These are phyloP conservation scores for Adansonia madagascariensis DNA, from an alignment of 441 rosid species.

Conservation along the genomic window DNA sequence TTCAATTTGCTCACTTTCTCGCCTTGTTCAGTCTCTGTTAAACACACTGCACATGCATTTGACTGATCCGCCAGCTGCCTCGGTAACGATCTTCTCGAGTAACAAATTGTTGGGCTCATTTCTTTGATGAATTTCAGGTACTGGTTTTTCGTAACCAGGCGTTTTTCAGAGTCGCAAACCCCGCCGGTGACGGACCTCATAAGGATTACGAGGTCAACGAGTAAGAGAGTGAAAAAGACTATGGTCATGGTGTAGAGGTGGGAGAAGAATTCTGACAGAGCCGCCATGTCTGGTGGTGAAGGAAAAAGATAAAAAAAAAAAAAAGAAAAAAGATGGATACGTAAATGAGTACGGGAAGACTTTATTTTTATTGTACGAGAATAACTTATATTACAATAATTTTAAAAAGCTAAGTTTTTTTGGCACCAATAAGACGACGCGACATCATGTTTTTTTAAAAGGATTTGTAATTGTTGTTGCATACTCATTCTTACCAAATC, in stretches of 20 bases:
- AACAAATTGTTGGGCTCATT: constrained; percentile 38
- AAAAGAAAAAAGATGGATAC: neutral
- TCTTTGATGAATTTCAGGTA: constrained; percentile 45
- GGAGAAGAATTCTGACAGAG: constrained; percentile 40
- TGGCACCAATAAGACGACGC: no score
- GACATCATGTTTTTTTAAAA: no score
- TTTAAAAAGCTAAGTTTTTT: no score
- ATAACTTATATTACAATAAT: no score
- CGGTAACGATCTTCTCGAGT: constrained; percentile 19
- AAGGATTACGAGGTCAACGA: constrained; percentile 35
- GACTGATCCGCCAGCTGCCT: neutral
- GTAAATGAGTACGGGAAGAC: neutral
- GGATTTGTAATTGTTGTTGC: no score
- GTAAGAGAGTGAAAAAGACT: constrained; percentile 43
- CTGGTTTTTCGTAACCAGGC: constrained; percentile 31
- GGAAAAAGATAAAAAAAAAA: neutral
- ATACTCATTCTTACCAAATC: no score
- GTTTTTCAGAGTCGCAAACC: constrained; percentile 12
- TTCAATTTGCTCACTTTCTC: constrained; percentile 45
- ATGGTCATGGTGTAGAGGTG: constrained; percentile 36
- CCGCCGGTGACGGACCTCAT: constrained; percentile 38
- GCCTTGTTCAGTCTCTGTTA: constrained; percentile 46
- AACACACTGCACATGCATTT: constrained; percentile 44
- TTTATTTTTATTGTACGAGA: neutral
- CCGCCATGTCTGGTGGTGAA: constrained; percentile 37